Base-by-base conservation (phyloP, 257 asterid genomes). In the Rhazya stricta region DNA sequence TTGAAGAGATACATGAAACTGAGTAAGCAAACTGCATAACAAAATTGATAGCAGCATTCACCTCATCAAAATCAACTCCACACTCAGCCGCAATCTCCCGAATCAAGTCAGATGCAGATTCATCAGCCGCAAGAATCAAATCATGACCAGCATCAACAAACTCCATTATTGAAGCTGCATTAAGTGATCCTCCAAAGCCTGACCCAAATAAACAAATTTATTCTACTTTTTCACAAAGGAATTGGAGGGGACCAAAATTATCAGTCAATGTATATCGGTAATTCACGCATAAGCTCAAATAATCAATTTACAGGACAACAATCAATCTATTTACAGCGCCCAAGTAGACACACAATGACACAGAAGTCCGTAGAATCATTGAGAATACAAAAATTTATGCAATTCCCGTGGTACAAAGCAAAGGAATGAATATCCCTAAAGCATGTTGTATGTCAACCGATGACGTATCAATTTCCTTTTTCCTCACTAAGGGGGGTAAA, bases 51-150 rank as follows among this genome's bases (percentile, higher is more conserved):
- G 1, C 19, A 19, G 56, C 9, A 21, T 32, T 30, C 76, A 89
- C 96, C 97, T 92, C 97, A 77, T 92, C 96, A 70, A 92, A 89
- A 81, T 92, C 97, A 85, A 89, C 88, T 69, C 97, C 97, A 73
- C 96, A 89, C 76, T 92, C 96, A 4, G 85, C 81, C 42, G 94
- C 96, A 79, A 92, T 86, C 77, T 89, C 94, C 21, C 91, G 88
- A 80, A 92, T 88, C 74, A 86, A 76, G 77, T 90, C 97, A 27
- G 97, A 90, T 23, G 92, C 77, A 45, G 91, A 86, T 34, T 76
- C 86, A 84, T 92, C 96, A 29, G 96, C 91, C 25, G 87, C 96
- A 77, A 92, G 77, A 46, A 92, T 92, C 87, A 92, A 81, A 83
- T 89, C 96, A 77, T 83, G 93, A 27, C 96, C 97, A 71, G 96